These are phyloP conservation scores for Aspergillus viridinutans DNA, from an alignment of 2,329 filamentous ascomycete genomes.

Conservation along the genomic window DNA sequence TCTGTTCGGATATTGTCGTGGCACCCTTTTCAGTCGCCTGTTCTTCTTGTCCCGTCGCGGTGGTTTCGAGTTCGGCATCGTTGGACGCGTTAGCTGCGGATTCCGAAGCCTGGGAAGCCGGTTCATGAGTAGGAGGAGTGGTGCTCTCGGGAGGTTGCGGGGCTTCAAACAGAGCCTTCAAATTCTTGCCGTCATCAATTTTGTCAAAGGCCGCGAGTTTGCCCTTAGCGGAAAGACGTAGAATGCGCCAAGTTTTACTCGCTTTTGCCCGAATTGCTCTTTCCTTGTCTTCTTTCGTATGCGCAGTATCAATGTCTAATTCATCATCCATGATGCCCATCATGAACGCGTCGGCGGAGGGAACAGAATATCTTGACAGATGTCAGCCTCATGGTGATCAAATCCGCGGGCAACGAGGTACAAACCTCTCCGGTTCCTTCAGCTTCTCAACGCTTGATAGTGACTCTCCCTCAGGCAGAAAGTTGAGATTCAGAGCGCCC, in stretches of 20 bases:
- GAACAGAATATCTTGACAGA: constrained; percentile 57
- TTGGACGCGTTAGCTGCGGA: constrained; percentile 14
- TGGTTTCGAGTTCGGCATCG: constrained; percentile 6
- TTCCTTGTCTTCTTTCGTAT: constrained; percentile 57
- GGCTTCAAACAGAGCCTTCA: constrained; percentile 48
- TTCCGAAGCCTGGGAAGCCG: constrained; percentile 19
- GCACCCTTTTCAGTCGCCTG: constrained; percentile 6
- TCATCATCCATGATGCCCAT: constrained; percentile 72
- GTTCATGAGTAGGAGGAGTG: constrained; percentile 13
- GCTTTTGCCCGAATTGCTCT: constrained; percentile 66
- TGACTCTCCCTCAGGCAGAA: constrained; percentile 65
- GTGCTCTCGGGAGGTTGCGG: constrained; percentile 16
- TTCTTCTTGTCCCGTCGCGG: constrained; percentile 5
- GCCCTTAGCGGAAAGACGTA: constrained; percentile 71
- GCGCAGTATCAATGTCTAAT: constrained; percentile 80
- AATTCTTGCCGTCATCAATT: constrained; percentile 75
- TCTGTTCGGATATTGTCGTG: constrained; percentile 5
- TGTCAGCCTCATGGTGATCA: constrained; percentile 10
- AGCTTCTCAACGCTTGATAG: constrained; percentile 64
- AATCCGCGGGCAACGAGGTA: neutral
- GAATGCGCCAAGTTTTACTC: constrained; percentile 85
- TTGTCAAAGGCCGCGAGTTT: constrained; percentile 78
- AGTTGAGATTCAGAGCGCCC: constrained; percentile 71
- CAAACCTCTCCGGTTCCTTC: constrained; percentile 56
- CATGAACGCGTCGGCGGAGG: constrained; percentile 66